Evolutionary conservation across 768 basidiomycete genomes (phyloP), one percentile per base, ranked within the genome.

Genomic region (Psilocybe sp.): DNA sequence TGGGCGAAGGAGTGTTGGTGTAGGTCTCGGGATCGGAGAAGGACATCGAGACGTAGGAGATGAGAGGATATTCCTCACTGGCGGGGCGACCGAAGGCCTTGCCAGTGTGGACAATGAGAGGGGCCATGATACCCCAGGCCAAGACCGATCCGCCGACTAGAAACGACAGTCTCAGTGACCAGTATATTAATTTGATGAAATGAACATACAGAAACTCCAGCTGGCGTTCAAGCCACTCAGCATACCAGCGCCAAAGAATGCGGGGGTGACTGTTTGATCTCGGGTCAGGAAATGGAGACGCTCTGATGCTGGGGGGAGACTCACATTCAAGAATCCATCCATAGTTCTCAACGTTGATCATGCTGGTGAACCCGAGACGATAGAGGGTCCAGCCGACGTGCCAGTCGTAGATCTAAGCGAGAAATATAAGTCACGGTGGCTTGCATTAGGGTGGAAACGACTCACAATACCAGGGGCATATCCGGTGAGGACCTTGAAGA

Each of bases 111-210:
- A 84, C 71, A 48, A 81, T 62, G 14, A 76, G 60, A 5, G 82
- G 82, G 1, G 77, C 77, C 44, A 85, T 76, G 64, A 85, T 78
- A 37, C 77, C 81, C 81, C 81, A 85, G 1, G 82, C 80, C 20
- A 84, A 71, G 43, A 84, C 58, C 14, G 74, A 65, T 20, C 81
- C 81, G 40, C 69, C 73, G 44, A 80, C 77, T 80, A 61, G 57
- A 46, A 32, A 57, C 39, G 36, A 49, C 32, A 31, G 34, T 57
- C 16, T 46, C 40, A 39, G 43, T 31, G 20, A 9, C n/a, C 15
- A 15, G 18, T 39, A 20, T 50, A 37, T 36, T 13, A 23, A 51
- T 8, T 28, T 16, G 37, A 36, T 33, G 37, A 40, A 28, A 35
- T 20, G 49, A n/a, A 65, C 78, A 54, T 55, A 80, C 80, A 65